Evolutionary conservation across 306 rosid genomes (phyloP).

Genomic region (Carpinus viminea): DNA sequence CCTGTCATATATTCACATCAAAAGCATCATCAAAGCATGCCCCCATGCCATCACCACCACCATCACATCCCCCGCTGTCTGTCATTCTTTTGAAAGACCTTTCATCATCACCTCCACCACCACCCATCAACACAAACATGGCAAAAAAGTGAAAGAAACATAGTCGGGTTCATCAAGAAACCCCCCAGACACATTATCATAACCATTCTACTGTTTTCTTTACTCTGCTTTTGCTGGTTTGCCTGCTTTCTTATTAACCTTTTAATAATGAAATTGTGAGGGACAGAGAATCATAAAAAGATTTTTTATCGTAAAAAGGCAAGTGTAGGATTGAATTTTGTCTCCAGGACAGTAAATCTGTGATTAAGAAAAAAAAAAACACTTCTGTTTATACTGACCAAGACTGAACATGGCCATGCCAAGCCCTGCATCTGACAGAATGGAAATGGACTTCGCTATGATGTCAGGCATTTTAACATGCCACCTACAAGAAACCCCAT

Average conservation of each 20-base stretch:
- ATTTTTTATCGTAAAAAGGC: conserved; percentile 25
- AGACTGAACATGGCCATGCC: conserved; percentile 99
- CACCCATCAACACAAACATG: conserved; percentile 29
- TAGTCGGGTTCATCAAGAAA: conserved; percentile 33
- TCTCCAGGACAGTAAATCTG: background rate
- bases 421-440: conserved; percentile 92
- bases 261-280: conserved; percentile 21
- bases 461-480: conserved; percentile 79
- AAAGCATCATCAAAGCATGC: conserved; percentile 29
- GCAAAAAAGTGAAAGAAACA: conserved; percentile 33
- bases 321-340: conserved; percentile 10
- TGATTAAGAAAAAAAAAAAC: background rate
- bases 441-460: conserved; percentile 80
- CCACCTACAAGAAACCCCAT: conserved; percentile 55
- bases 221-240: conserved; percentile 30
- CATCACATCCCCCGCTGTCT: conserved; percentile 30
- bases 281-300: conserved; percentile 25
- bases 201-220: conserved; percentile 30
- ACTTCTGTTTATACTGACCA: conserved; percentile 50
- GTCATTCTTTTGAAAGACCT: conserved; percentile 46
- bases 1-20: conserved; percentile 49
- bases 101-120: conserved; percentile 59
- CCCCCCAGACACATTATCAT: conserved; percentile 40
- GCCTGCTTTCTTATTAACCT: conserved; percentile 25
- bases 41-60: conserved; percentile 13